Evolutionary conservation across 768 basidiomycete genomes (phyloP).

Genomic region (Gloeophyllum trabeum): DNA sequence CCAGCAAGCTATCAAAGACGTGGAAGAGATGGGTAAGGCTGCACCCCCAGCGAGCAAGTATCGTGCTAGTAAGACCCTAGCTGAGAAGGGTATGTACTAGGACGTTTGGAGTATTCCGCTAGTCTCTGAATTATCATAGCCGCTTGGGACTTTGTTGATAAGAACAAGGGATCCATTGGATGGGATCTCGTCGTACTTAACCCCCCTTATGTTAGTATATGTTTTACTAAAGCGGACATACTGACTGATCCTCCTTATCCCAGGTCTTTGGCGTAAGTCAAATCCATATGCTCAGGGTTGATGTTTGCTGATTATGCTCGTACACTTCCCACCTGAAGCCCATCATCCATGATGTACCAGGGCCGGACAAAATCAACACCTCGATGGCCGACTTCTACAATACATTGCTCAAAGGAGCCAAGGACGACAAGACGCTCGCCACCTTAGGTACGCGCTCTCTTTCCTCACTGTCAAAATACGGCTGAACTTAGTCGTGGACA

Average conservation of each 20-base stretch:
- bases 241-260: background rate
- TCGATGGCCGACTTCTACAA: constrained; percentile 7
- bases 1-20: constrained; percentile 25
- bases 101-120: background rate
- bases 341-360: constrained; percentile 17
- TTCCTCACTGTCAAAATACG: no score
- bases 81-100: constrained; percentile 37
- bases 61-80: constrained; percentile 49
- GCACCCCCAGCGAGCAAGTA: constrained; percentile 34
- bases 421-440: background rate
- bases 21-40: constrained; percentile 34
- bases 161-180: constrained; percentile 13
- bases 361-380: constrained; percentile 21
- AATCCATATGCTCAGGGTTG: background rate
- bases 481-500: background rate
- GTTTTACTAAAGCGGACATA: background rate
- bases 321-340: background rate
- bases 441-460: background rate
- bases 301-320: background rate
- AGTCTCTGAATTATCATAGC: constrained; percentile 12
- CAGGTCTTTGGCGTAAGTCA: constrained; percentile 3
- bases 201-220: constrained; percentile 20
- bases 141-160: constrained; percentile 21
- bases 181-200: constrained; percentile 22
- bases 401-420: background rate